Percentiles rank a stretch among this genome's conserved stretches.
Conservation (phyloP, 257 asterid species). For the Rauvolfia tetraphylla region DNA sequence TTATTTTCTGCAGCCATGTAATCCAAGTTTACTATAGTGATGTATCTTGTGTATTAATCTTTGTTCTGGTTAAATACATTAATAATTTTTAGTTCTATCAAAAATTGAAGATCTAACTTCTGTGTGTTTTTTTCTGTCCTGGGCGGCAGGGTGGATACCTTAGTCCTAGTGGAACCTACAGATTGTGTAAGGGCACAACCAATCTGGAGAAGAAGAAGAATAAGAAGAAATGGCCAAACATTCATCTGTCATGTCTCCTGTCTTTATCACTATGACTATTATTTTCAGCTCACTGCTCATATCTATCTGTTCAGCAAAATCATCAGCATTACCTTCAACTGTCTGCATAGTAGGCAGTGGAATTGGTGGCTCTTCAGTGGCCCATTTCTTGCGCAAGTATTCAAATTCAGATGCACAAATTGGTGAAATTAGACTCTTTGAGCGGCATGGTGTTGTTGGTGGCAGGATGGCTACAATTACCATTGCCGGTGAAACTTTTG, state of each 20-base stretch:
- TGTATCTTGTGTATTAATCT: not conserved
- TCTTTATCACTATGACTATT: not conserved
- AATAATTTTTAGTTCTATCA: not conserved
- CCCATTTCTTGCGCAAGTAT: slow-evolving; percentile 88
- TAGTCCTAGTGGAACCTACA: not conserved
- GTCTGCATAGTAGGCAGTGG: slow-evolving; percentile 97
- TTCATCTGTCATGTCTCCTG: not conserved
- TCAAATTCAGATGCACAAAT: slow-evolving; percentile 34
- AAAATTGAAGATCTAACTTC: not conserved
- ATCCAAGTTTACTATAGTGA: not conserved
- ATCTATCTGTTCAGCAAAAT: not conserved
- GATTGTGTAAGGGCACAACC: not conserved
- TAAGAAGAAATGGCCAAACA: not conserved
- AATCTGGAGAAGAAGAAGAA: not conserved
- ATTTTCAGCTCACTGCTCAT: slow-evolving; percentile 3
- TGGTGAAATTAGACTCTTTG: slow-evolving; percentile 56
- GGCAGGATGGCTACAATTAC: slow-evolving; percentile 95
- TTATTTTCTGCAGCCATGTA: not conserved
- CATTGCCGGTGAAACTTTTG: slow-evolving; percentile 72
- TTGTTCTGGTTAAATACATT: not conserved
- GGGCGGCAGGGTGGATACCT: not conserved
- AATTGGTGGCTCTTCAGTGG: slow-evolving; percentile 95
- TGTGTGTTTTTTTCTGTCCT: not conserved
- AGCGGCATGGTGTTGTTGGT: slow-evolving; percentile 63
- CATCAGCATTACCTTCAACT: slow-evolving; percentile 18